These are phyloP conservation scores for Nicotiana attenuata DNA, from an alignment of 257 asterid species.

Conservation along the genomic window DNA sequence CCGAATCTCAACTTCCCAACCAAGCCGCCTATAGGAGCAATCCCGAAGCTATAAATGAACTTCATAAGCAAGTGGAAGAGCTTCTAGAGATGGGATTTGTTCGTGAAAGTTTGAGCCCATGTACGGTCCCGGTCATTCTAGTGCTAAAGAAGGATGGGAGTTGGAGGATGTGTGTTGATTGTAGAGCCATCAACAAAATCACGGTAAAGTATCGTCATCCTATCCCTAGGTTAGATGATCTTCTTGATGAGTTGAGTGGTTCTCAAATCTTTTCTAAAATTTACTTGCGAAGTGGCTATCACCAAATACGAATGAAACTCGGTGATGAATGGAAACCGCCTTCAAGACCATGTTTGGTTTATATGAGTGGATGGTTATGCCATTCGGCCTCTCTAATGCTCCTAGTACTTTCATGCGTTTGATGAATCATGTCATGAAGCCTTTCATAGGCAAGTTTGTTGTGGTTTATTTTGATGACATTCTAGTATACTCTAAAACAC, in stretches of 20 bases:
- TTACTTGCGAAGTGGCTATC: background rate
- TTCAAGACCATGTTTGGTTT: background rate
- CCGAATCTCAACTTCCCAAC: background rate
- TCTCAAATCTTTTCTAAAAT: background rate
- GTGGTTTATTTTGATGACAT: too few relatives aligned
- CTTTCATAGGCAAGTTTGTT: too few relatives aligned
- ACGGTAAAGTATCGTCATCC: background rate
- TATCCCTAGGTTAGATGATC: background rate
- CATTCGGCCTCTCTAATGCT: background rate
- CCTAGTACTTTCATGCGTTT: too few relatives aligned
- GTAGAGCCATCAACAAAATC: background rate
- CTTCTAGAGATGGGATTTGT: too few relatives aligned
- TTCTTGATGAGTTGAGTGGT: background rate
- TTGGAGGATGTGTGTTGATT: background rate
- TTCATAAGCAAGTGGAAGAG: too few relatives aligned
- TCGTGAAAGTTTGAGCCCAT: too few relatives aligned
- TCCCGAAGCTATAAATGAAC: too few relatives aligned
- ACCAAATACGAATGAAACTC: background rate
- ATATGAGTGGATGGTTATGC: too few relatives aligned
- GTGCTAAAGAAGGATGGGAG: too few relatives aligned
- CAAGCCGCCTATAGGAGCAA: too few relatives aligned
- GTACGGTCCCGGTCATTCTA: too few relatives aligned
- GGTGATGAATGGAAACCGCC: slow-evolving; percentile 8
- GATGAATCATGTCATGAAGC: too few relatives aligned
- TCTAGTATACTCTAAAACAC: background rate